These are phyloP conservation scores for Amaranthus cruentus DNA, from an alignment of 148 eudicot species.

Conservation along the genomic window DNA sequence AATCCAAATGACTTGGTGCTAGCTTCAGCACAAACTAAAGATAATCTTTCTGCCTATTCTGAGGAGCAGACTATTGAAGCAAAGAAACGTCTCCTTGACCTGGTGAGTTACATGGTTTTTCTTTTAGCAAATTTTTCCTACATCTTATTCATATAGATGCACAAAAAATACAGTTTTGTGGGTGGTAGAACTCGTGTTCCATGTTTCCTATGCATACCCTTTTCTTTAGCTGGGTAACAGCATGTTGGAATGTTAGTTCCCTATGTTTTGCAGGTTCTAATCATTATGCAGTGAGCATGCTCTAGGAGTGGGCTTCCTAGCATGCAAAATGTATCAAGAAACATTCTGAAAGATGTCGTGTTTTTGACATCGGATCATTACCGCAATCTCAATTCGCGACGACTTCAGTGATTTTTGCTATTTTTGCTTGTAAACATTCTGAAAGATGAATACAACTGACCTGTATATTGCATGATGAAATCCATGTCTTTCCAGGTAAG, in stretches of 20 bases:
- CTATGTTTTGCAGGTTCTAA: neutral
- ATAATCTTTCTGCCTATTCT: constrained; percentile 32
- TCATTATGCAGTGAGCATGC: neutral
- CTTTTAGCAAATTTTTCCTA: too few relatives aligned
- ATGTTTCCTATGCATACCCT: neutral
- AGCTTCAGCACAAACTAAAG: constrained; percentile 39
- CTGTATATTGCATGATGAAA: neutral
- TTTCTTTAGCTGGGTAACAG: neutral
- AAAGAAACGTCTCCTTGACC: constrained; percentile 68
- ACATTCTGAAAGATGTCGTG: too few relatives aligned
- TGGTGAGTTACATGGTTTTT: constrained; percentile 39
- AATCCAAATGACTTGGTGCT: constrained; percentile 72
- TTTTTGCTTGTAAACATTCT: neutral
- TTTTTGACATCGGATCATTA: too few relatives aligned
- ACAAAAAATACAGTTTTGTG: too few relatives aligned
- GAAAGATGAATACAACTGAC: neutral
- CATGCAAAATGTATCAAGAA: too few relatives aligned
- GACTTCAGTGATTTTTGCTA: neutral
- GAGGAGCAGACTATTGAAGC: constrained; percentile 56
- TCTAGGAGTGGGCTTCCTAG: neutral
- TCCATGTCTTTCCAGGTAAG: constrained; percentile 38
- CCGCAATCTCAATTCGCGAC: too few relatives aligned
- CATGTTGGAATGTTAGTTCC: neutral
- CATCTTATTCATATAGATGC: too few relatives aligned
- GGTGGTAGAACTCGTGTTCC: neutral